Conservation (phyloP, 1,139 yeast species). For the Pichia kudriavzevii region DNA sequence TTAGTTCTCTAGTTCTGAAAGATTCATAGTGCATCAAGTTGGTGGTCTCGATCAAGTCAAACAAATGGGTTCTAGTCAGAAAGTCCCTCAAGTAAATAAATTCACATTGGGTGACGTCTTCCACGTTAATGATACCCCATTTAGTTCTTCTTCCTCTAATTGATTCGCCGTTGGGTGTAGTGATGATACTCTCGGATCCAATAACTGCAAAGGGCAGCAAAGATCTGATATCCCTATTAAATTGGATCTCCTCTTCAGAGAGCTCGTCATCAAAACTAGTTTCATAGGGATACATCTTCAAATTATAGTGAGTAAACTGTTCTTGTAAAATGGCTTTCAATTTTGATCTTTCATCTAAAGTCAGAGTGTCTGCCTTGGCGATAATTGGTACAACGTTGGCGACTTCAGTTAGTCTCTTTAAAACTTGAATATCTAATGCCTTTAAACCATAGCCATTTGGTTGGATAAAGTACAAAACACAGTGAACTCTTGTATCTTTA, state of each 20-base stretch:
- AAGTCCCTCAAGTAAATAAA: constrained; percentile 90
- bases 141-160: constrained; percentile 87
- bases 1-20: constrained; percentile 88
- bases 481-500: constrained; percentile 90
- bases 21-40: constrained; percentile 83
- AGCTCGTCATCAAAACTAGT: constrained; percentile 48
- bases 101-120: constrained; percentile 92
- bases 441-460: constrained; percentile 81
- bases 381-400: constrained; percentile 93
- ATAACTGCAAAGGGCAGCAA: constrained; percentile 90
- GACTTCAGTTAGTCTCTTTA: constrained; percentile 80
- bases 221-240: constrained; percentile 69
- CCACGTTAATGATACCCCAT: constrained; percentile 91
- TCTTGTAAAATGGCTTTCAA: constrained; percentile 71
- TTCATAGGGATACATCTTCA: constrained; percentile 75
- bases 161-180: constrained; percentile 56
- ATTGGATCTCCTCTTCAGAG: constrained; percentile 72
- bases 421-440: constrained; percentile 74
- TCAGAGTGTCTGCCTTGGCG: constrained; percentile 86
- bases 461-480: constrained; percentile 82
- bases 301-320: constrained; percentile 67
- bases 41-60: constrained; percentile 92
- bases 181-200: constrained; percentile 79
- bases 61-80: constrained; percentile 89
- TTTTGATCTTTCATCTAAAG: constrained; percentile 72